phyloP scores from a whole-genome alignment of 176 grass and related monocot genomes.

The Juncus effusus region DNA sequence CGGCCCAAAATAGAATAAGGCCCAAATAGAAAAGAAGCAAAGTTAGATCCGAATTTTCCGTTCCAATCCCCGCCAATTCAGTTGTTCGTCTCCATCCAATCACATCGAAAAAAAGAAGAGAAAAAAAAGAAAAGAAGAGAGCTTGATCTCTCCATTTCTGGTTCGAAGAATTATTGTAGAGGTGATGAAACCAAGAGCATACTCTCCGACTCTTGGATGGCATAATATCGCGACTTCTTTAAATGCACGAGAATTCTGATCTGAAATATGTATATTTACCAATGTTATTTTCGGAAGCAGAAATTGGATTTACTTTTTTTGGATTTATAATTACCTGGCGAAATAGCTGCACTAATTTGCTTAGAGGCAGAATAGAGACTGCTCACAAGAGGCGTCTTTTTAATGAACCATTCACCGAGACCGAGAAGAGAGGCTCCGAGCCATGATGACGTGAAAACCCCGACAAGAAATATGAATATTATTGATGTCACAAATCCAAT shows the following conservation, averaged over 20 bases:
- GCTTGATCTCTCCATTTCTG: slow-evolving; percentile 31
- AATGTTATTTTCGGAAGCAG: not conserved
- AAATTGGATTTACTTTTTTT: not conserved
- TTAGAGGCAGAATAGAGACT: slow-evolving; percentile 70
- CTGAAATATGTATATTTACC: slow-evolving; percentile 29
- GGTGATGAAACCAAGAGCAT: slow-evolving; percentile 72
- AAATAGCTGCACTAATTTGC: slow-evolving; percentile 67
- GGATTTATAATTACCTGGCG: slow-evolving; percentile 42
- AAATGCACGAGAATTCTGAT: slow-evolving; percentile 59
- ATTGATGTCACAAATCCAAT: slow-evolving; percentile 67
- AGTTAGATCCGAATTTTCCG: no score
- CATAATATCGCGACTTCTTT: slow-evolving; percentile 79
- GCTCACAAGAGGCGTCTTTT: slow-evolving; percentile 65
- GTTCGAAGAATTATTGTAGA: slow-evolving; percentile 50
- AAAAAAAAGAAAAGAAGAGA: no score
- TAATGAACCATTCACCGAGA: slow-evolving; percentile 65
- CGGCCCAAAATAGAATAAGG: no score
- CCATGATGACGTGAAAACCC: slow-evolving; percentile 77
- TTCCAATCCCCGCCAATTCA: no score
- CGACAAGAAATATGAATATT: slow-evolving; percentile 66
- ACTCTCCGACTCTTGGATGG: slow-evolving; percentile 65
- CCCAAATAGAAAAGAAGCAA: no score
- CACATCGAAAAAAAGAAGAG: no score
- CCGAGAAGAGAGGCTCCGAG: slow-evolving; percentile 59
- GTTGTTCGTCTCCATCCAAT: no score